A percentile compares a stretch with the other conserved stretches of the same genome.
These are phyloP conservation scores for Pistacia vera DNA, from an alignment of 345 rosid species.

Conservation along the genomic window DNA sequence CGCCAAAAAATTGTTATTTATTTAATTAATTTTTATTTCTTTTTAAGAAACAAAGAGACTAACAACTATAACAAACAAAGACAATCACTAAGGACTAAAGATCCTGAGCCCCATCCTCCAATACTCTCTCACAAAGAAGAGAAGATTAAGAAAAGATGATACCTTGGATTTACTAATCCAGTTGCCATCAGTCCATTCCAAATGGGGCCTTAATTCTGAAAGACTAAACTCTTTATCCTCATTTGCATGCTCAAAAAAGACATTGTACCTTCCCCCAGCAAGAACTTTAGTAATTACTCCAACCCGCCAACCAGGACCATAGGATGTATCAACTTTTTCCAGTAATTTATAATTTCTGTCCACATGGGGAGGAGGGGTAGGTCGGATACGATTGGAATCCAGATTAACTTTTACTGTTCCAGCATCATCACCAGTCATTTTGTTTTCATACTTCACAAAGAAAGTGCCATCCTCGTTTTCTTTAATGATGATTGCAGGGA, in stretches of 20 bases:
- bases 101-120: neutral
- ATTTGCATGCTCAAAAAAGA: conserved; percentile 45
- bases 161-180: conserved; percentile 59
- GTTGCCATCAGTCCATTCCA: conserved; percentile 55
- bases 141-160: conserved; percentile 17
- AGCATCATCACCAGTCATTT: conserved; percentile 29
- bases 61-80: too few relatives aligned
- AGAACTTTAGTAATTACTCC: conserved; percentile 57
- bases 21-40: too few relatives aligned
- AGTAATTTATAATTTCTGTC: conserved; percentile 44
- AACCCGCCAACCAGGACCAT: conserved; percentile 54
- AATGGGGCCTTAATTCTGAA: conserved; percentile 54
- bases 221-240: conserved; percentile 36
- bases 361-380: conserved; percentile 40
- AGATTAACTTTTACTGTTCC: conserved; percentile 19
- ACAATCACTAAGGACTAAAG: neutral
- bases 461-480: conserved; percentile 41
- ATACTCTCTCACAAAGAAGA: neutral
- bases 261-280: conserved; percentile 42
- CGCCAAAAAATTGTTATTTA: too few relatives aligned
- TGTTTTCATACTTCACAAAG: conserved; percentile 44
- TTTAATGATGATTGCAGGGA: conserved; percentile 55
- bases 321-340: conserved; percentile 52
- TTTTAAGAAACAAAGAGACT: too few relatives aligned
- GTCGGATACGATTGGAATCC: conserved; percentile 42